These are phyloP conservation scores for Cicer yamashitae DNA, from an alignment of 306 rosid species.

Conservation along the genomic window DNA sequence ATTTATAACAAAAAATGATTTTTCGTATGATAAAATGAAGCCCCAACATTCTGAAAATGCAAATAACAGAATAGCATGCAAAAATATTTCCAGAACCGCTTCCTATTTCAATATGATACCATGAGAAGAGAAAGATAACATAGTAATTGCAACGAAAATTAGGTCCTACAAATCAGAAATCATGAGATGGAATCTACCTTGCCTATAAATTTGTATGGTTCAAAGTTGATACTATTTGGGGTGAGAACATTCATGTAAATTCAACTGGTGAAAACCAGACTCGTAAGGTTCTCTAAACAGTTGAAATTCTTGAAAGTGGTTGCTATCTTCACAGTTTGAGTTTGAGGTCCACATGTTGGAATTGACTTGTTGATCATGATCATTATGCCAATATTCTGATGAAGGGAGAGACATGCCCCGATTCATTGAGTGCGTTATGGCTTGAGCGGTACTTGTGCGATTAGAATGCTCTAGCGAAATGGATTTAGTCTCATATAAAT, in stretches of 20 bases:
- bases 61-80: not conserved
- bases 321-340: constrained; percentile 41
- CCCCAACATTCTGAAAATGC: not conserved
- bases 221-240: not conserved
- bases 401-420: constrained; percentile 52
- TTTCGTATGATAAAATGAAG: not conserved
- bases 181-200: constrained; percentile 39
- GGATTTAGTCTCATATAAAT: constrained; percentile 52
- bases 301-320: constrained; percentile 59
- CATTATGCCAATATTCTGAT: constrained; percentile 56
- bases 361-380: constrained; percentile 50
- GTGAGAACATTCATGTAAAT: constrained; percentile 23
- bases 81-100: not conserved
- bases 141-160: not conserved
- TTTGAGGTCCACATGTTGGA: constrained; percentile 43
- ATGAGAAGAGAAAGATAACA: not conserved
- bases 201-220: not conserved
- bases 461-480: constrained; percentile 48
- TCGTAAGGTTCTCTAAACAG: constrained; percentile 54
- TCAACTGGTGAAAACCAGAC: constrained; percentile 55
- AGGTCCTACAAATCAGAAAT: not conserved
- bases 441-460: constrained; percentile 44
- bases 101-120: not conserved
- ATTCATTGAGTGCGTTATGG: constrained; percentile 40
- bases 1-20: not conserved